Base-by-base conservation (phyloP, 208 protist species). In the Acanthamoeba royreba region DNA sequence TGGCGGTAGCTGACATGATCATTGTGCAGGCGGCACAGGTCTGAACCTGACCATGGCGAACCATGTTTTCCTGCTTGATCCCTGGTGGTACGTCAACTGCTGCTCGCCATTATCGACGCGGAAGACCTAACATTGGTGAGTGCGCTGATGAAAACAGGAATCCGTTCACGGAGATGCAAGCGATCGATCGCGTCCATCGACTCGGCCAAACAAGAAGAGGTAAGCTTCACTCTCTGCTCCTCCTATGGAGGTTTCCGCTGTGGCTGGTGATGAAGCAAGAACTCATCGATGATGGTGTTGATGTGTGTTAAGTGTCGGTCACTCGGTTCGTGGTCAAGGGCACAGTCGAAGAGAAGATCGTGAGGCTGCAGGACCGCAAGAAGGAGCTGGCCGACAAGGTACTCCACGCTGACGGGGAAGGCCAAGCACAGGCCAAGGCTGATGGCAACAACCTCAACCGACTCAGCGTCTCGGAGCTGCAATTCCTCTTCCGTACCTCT, bases 11-110 rank as follows among this genome's bases (percentile, higher is more conserved):
- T 97, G 98, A 96, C 40, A 33, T 96, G 3, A 58, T 93, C 7
- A 94, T 63, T 96, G 93, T 47, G 98, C 98, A 17, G 96, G 95
- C 66, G 99, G 99, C 66, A 97, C 99, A 38, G 99, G 99, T 11
- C 96, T 99, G 9, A 99, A 99, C 86, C 97, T 99, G 19, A 99
- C 98, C 1, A 97, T 96, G 9, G 99, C 99, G 4, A 99, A 98
- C 81, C 96, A 98, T 55, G 98, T 99, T 0, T 95, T 99, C 38
- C 94, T 99, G 0, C 4, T 96, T 8, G 96, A 97, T 77, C 92
- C 96, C 25, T 97, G 94, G 94, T 99, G 98, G 98, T 99, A 99
- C 92, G 98, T 98, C 33, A 99, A 69, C 99, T 99, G 93, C 98
- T 81, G 19, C 3, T 35, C 15, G 22, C 17, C 19, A 55, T 88